Conservation (phyloP, 768 basidiomycete species). For the Trametes coccinea region DNA sequence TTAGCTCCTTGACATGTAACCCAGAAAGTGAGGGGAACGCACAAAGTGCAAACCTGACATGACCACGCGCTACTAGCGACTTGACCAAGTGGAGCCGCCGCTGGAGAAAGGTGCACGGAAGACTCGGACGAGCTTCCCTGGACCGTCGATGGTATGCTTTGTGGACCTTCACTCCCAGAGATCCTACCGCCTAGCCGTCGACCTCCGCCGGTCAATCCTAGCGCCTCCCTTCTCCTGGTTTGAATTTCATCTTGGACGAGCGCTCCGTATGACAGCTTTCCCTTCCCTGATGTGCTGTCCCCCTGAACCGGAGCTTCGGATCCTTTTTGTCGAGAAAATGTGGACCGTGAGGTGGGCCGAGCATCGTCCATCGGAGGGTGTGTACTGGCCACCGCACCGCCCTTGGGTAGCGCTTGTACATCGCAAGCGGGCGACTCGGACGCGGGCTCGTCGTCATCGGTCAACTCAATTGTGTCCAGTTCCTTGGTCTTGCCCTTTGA, state of each 20-base stretch:
- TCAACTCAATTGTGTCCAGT: not conserved
- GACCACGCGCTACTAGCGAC: slow-evolving; percentile 40
- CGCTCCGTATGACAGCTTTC: slow-evolving; percentile 22
- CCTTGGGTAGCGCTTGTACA: slow-evolving; percentile 2
- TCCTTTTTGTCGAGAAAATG: too few relatives aligned
- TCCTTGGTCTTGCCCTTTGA: not conserved
- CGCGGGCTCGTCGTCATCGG: slow-evolving; percentile 7
- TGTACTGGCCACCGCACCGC: slow-evolving; percentile 6
- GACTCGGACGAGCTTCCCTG: not conserved
- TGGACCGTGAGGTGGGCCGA: too few relatives aligned
- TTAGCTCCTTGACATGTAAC: slow-evolving; percentile 1
- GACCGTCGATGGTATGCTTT: not conserved
- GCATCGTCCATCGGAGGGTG: not conserved
- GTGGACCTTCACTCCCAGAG: not conserved
- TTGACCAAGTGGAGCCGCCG: too few relatives aligned
- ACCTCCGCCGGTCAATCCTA: slow-evolving; percentile 40
- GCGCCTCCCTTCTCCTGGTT: slow-evolving; percentile 44
- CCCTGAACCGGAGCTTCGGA: too few relatives aligned
- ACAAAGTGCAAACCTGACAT: slow-evolving; percentile 69
- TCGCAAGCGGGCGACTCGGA: slow-evolving; percentile 9
- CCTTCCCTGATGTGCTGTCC: not conserved
- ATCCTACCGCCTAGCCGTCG: slow-evolving; percentile 18
- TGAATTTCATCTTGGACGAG: slow-evolving; percentile 40
- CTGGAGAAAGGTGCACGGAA: not conserved
- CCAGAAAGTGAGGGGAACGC: slow-evolving; percentile 29